Evolutionary conservation across 2,329 filamentous ascomycete species (phyloP).

Genomic region (Aureobasidium leucospermi): DNA sequence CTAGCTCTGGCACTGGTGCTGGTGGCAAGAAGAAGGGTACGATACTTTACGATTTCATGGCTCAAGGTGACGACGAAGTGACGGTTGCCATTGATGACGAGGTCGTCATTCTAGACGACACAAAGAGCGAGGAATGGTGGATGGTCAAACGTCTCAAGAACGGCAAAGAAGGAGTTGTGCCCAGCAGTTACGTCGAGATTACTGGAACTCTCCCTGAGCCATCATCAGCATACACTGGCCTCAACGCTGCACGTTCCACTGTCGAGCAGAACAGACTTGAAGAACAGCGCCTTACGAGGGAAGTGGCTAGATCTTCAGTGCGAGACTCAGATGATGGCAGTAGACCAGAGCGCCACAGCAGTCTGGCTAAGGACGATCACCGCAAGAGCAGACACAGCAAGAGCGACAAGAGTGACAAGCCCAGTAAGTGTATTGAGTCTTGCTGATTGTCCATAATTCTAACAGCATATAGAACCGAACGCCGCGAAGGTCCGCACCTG

Average conservation of each 20-base stretch:
- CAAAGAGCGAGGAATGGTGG: conserved; percentile 97
- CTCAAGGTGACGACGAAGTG: conserved; percentile 93
- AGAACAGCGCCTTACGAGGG: conserved; percentile 75
- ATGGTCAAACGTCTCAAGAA: conserved; percentile 85
- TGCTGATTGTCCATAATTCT: not conserved
- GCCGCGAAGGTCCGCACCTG: conserved; percentile 75
- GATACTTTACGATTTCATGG: conserved; percentile 92
- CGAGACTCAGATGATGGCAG: conserved; percentile 40
- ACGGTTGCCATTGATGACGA: conserved; percentile 86
- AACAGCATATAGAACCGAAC: conserved; percentile 61
- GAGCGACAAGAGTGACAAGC: conserved; percentile 62
- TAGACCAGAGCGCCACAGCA: conserved; percentile 65
- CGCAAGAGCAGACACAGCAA: conserved; percentile 48
- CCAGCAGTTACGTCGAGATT: conserved; percentile 91
- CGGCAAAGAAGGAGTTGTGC: conserved; percentile 90
- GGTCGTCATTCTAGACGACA: conserved; percentile 81
- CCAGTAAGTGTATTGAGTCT: conserved; percentile 53
- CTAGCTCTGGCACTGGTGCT: conserved; percentile 56
- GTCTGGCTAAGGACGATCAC: conserved; percentile 65
- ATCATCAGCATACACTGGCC: conserved; percentile 40
- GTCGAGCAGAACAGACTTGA: conserved; percentile 73
- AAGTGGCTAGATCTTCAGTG: conserved; percentile 61
- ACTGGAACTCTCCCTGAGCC: conserved; percentile 55
- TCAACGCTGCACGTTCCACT: conserved; percentile 56
- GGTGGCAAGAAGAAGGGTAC: conserved; percentile 69